These are phyloP conservation scores for Drechslerella coelobrocha DNA, from an alignment of 2,329 filamentous ascomycete genomes.

Conservation along the genomic window DNA sequence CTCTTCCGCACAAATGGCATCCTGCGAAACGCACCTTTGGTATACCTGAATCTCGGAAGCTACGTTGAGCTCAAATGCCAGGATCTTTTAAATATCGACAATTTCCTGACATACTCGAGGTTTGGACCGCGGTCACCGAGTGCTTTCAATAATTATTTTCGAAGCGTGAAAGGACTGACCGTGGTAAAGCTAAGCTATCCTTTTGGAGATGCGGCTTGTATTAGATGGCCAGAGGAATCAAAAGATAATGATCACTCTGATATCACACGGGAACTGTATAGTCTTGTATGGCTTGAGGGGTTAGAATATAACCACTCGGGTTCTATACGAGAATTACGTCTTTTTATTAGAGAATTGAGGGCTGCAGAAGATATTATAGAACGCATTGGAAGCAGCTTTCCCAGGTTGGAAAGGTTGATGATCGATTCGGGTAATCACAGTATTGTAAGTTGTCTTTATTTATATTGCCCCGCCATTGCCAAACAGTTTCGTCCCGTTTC, in stretches of 20 bases:
- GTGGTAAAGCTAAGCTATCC: neutral
- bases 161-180: neutral
- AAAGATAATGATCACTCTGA: neutral
- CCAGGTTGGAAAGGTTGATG: neutral
- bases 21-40: neutral
- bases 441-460: too few species aligned
- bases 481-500: too few species aligned
- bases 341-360: neutral
- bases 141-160: neutral
- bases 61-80: neutral
- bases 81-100: neutral
- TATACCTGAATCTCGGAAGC: neutral
- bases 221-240: neutral
- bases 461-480: too few species aligned
- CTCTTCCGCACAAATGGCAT: neutral
- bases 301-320: neutral
- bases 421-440: neutral
- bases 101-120: neutral
- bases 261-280: too few species aligned
- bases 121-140: neutral
- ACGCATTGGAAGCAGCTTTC: neutral
- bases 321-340: constrained; percentile 1
- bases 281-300: neutral
- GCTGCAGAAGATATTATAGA: neutral
- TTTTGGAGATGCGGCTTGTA: neutral